Conservation (phyloP, 345 rosid genomes). For the Hibiscus syriacus region DNA sequence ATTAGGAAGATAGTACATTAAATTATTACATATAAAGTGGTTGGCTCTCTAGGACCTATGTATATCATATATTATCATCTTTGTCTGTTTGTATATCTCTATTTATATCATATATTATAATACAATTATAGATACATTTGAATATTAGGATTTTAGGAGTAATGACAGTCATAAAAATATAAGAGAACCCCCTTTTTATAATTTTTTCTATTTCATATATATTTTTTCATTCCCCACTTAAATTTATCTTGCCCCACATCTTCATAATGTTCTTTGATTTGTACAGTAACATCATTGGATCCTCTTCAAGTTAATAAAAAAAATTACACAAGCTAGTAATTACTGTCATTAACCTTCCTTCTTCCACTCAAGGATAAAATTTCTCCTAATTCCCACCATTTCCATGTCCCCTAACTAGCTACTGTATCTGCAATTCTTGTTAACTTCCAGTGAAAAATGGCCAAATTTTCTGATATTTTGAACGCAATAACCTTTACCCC, state of each 20-base stretch:
- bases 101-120: no score
- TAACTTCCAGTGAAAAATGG: not conserved
- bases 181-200: not conserved
- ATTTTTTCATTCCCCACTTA: conserved; percentile 18
- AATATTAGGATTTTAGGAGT: no score
- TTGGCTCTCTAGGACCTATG: not conserved
- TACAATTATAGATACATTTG: no score
- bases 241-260: conserved; percentile 28
- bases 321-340: conserved; percentile 8
- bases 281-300: conserved; percentile 25
- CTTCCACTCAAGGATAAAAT: not conserved
- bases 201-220: not conserved
- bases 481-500: not conserved
- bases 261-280: conserved; percentile 16
- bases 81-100: not conserved
- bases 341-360: not conserved
- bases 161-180: not conserved
- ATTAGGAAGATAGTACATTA: not conserved
- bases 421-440: not conserved
- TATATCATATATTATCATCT: no score
- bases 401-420: not conserved
- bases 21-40: not conserved
- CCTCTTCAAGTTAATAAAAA: conserved; percentile 14
- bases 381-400: not conserved
- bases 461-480: not conserved